Evolutionary conservation across 495 filamentous ascomycete species (phyloP), one percentile per base, ranked within the genome.

Genomic region (Neohortaea acidophila): DNA sequence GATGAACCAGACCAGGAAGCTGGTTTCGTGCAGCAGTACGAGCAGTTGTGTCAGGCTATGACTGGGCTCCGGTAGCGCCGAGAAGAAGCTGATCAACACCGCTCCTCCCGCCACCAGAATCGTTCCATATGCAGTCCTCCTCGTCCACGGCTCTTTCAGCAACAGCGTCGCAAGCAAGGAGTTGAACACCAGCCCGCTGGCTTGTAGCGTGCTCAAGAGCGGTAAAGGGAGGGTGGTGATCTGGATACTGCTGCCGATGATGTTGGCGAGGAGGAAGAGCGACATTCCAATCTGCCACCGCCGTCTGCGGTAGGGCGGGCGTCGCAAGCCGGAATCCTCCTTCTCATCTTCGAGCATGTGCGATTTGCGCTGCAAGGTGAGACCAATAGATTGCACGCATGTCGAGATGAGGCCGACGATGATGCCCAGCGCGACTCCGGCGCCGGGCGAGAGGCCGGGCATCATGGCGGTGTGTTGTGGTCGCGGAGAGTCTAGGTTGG

Each of bases 351-450:
- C 89, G 48, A 94, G 73, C 38, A 99, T 75, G 65, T 99, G 89
- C 40, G 87, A 94, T 59, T 99, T 99, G 57, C 89, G 82, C 64
- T 99, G 89, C 15, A 96, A 71, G n/a, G 89, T 99, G 46, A 99
- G 72, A 47, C 89, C 89, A 50, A 99, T 64, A 55, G 84, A 91
- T 57, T 99, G 89, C 14, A 96, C 69, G 52, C 83, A 84, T 32
- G 89, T 93, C 45, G 86, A 94, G 39, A 93, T 51, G 39, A 99
- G 69, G 45, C 89, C 89, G 54, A 94, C 87, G 35, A 94, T 56
- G 55, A 96, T 82, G 47, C 89, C 89, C 52, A 99, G 31, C 11
- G 47, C 42, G 9, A 50, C 38, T 8, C n/a, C 29, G 11, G 42
- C 47, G 33, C 43, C 42, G 21, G 47, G 36, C n/a, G 41, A 38